These are phyloP conservation scores for Pythium volutum DNA, from an alignment of 352 stramenopile species.

Conservation along the genomic window DNA sequence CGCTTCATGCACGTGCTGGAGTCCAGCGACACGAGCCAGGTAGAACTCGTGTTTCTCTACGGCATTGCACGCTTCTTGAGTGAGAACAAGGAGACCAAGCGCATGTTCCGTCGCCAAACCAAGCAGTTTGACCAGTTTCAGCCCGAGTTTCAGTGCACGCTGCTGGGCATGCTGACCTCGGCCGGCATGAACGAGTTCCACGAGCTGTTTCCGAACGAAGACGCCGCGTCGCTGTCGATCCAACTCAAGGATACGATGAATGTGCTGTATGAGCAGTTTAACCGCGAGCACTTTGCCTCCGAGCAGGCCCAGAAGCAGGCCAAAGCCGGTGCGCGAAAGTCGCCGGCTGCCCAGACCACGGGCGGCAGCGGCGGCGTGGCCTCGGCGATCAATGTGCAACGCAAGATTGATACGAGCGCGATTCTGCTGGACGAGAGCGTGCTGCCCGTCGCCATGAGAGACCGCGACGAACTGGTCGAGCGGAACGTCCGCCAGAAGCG, in stretches of 20 bases:
- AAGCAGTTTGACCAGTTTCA: slow-evolving; percentile 58
- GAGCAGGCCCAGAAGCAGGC: slow-evolving; percentile 15
- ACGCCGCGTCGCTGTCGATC: slow-evolving; percentile 41
- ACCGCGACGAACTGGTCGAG: slow-evolving; percentile 25
- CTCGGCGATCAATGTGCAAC: slow-evolving; percentile 47
- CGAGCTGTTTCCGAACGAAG: slow-evolving; percentile 62
- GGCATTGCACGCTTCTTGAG: slow-evolving; percentile 60
- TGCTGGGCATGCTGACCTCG: slow-evolving; percentile 63
- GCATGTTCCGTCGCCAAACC: slow-evolving; percentile 73
- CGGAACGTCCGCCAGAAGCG: slow-evolving; percentile 47
- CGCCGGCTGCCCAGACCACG: not conserved
- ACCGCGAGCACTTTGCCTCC: slow-evolving; percentile 53
- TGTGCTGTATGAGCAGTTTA: slow-evolving; percentile 70
- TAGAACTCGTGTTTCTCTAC: slow-evolving; percentile 42
- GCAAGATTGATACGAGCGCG: slow-evolving; percentile 73
- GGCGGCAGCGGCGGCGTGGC: not conserved
- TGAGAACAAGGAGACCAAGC: slow-evolving; percentile 81
- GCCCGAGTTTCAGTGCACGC: slow-evolving; percentile 67
- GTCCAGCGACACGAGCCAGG: not conserved
- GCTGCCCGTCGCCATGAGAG: slow-evolving; percentile 48
- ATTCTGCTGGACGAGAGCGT: slow-evolving; percentile 61
- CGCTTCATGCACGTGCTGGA: slow-evolving; percentile 42
- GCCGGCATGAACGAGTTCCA: slow-evolving; percentile 71
- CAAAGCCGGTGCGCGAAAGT: not conserved
- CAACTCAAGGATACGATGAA: slow-evolving; percentile 70